A percentile compares a stretch with the other conserved stretches of the same genome.
Conservation (phyloP, 179 eudicot genomes). For the Dionaea muscipula region DNA sequence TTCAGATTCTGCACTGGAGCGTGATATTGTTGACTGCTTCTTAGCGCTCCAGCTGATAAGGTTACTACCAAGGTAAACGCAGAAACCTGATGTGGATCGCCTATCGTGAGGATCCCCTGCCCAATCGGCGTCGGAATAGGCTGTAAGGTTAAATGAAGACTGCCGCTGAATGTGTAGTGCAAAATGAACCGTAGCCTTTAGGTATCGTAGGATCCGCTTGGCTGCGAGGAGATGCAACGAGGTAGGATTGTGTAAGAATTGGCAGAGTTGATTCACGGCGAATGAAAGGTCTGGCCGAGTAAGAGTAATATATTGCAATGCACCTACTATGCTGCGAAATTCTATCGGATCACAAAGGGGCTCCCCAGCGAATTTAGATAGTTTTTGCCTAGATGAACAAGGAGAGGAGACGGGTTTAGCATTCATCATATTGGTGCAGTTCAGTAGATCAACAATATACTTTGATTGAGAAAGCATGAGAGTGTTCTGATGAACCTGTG, state of each 20-base stretch:
- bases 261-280: not conserved
- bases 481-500: not conserved
- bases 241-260: not conserved
- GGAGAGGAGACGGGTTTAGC: not conserved
- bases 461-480: not conserved
- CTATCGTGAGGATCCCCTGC: not conserved
- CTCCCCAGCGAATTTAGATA: not conserved
- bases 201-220: not conserved
- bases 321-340: not conserved
- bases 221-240: not conserved
- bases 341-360: not conserved
- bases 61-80: not conserved
- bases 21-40: not conserved
- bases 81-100: not conserved
- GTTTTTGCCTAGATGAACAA: too few species aligned
- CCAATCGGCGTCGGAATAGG: not conserved
- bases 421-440: not conserved
- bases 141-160: not conserved
- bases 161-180: not conserved
- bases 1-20: not conserved
- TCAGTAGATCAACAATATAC: not conserved
- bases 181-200: not conserved
- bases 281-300: not conserved
- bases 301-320: not conserved
- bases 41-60: not conserved